Conservation (phyloP, 768 basidiomycete species). For the Kockovaella imperatae region DNA sequence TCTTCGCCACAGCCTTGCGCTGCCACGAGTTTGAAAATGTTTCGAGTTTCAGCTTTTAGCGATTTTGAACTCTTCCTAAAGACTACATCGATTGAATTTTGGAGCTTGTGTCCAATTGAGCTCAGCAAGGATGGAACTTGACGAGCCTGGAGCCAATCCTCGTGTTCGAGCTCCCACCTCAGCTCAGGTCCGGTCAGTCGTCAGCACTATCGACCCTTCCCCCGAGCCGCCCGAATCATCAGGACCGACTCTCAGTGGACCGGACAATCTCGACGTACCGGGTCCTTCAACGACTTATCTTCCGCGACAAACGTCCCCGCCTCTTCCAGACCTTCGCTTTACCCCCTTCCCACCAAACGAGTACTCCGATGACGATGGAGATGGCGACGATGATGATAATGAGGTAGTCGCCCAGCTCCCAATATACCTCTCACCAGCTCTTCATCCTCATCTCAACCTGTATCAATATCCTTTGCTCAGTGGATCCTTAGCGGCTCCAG, state of each 20-base stretch:
- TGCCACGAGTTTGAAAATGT: too few species aligned
- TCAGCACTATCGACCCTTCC: constrained; percentile 20
- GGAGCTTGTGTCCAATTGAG: too few species aligned
- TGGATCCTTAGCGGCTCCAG: constrained; percentile 22
- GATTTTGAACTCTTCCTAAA: too few species aligned
- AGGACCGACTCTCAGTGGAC: constrained; percentile 6
- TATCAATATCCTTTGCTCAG: constrained; percentile 44
- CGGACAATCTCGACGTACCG: constrained; percentile 10
- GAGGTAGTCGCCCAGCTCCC: constrained; percentile 36
- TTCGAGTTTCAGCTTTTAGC: too few species aligned
- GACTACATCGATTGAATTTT: too few species aligned
- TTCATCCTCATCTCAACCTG: constrained; percentile 34
- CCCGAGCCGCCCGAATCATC: constrained; percentile 11
- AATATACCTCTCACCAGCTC: constrained; percentile 40
- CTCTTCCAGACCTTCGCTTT: constrained; percentile 18
- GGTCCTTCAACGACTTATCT: constrained; percentile 32
- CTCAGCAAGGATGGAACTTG: too few species aligned
- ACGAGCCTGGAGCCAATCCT: too few species aligned
- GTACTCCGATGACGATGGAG: constrained; percentile 11
- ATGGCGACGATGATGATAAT: constrained; percentile 29
- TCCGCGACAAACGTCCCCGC: constrained; percentile 25
- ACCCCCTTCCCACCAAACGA: constrained; percentile 2
- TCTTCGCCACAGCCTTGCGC: too few species aligned
- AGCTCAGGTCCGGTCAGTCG: too few species aligned
- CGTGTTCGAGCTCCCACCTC: too few species aligned